Evolutionary conservation across 2,329 filamentous ascomycete species (phyloP), one percentile per base, ranked within the genome.

Genomic region (Pseudogymnoascus sp.): DNA sequence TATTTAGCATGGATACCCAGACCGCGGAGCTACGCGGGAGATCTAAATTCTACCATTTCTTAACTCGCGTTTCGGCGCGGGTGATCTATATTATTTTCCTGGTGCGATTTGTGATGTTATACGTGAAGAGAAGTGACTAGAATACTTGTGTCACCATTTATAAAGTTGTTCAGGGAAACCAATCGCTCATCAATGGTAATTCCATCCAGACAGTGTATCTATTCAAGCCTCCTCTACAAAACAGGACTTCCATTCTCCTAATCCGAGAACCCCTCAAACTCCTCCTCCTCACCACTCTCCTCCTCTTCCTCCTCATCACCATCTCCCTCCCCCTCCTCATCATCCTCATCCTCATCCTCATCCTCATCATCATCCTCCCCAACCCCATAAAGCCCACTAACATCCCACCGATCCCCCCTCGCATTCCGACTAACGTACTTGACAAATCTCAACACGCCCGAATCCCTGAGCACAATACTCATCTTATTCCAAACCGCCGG

Each of bases 371-470:
- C 80, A 37, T 77, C 72, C 62, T 84, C 81, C 64, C 81, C 81
- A 32, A 96, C 87, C 22, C 87, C 90, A 72, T 89, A 90, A 34
- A 85, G 85, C 0, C 86, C 94, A 54, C 85, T 87, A 58, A 97
- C 80, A 75, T 99, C 94, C 91, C 92, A 97, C 43, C 94, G 81
- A 75, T 97, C 94, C 0, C 94, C 94, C 70, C 84, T 84, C 6
- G 94, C 94, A 58, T 81, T 83, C 63, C 80, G 80, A 74, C 89
- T 95, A 20, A 99, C 88, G 73, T 97, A 99, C 78, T 97, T 99
- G 70, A 97, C 91, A 72, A 99, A 99, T 72, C 90, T 87, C 70
- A 99, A 79, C 12, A 89, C 88, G 12, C 90, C 92, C 66, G 84
- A 85, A 72, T 99, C 94, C 62, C 94, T 83, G 67, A 97, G 77